Conservation (phyloP, 225 moss, liverwort and hornwort genomes). For the Anthoceros angustus region DNA sequence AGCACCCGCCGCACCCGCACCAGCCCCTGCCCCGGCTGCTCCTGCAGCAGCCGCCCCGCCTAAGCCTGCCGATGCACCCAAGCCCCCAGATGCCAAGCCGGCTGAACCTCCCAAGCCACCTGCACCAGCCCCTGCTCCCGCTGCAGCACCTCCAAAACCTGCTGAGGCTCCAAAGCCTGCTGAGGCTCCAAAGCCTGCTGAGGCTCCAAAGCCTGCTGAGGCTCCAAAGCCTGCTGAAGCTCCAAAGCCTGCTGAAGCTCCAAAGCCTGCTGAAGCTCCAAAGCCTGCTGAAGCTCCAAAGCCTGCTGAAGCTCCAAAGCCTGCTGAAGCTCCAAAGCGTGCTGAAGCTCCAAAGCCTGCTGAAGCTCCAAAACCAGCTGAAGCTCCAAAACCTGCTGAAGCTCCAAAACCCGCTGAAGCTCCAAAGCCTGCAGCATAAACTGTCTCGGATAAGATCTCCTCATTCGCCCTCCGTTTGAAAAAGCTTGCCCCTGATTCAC, state of each 20-base stretch:
- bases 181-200: neutral
- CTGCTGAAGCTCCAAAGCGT: neutral
- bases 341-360: neutral
- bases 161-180: neutral
- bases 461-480: neutral
- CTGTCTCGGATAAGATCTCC: neutral
- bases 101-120: neutral
- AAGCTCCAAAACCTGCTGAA: neutral
- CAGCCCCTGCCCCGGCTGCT: neutral
- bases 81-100: neutral
- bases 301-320: neutral
- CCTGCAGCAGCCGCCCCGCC: neutral
- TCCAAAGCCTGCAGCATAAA: slow-evolving; percentile 1
- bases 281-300: neutral
- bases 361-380: neutral
- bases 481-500: neutral
- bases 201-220: neutral
- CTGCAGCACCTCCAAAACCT: neutral
- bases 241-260: neutral
- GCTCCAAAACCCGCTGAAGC: neutral
- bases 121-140: neutral
- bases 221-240: neutral
- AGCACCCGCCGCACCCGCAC: neutral
- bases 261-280: neutral
- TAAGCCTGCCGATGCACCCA: neutral